These are phyloP conservation scores for Grammothele lineata DNA, from an alignment of 768 basidiomycete genomes.

Conservation along the genomic window DNA sequence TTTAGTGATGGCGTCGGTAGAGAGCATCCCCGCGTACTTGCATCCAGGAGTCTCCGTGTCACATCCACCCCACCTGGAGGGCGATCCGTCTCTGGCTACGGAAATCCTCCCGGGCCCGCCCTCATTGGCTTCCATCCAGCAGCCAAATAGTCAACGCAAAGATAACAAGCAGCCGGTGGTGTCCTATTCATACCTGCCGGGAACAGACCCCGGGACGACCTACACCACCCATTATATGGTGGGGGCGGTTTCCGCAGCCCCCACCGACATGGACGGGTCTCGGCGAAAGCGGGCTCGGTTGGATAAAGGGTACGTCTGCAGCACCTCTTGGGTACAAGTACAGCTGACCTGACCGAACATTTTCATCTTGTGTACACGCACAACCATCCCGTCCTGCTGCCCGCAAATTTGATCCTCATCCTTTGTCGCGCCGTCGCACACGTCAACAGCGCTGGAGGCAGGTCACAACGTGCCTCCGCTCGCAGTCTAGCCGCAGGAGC, in stretches of 20 bases:
- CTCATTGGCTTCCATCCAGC: slow-evolving; percentile 65
- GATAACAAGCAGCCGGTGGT: slow-evolving; percentile 75
- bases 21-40: slow-evolving; percentile 67
- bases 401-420: not conserved
- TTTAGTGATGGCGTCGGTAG: slow-evolving; percentile 63
- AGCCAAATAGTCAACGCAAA: slow-evolving; percentile 55
- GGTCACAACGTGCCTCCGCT: slow-evolving; percentile 27
- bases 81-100: slow-evolving; percentile 78
- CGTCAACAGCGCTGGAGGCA: slow-evolving; percentile 11
- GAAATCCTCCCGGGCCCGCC: slow-evolving; percentile 90
- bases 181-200: slow-evolving; percentile 74
- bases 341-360: slow-evolving; percentile 18
- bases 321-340: slow-evolving; percentile 5
- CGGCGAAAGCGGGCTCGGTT: slow-evolving; percentile 69
- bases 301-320: slow-evolving; percentile 63
- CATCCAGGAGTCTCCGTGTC: slow-evolving; percentile 66
- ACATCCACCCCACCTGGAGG: slow-evolving; percentile 79
- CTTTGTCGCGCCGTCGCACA: slow-evolving; percentile 1
- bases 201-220: slow-evolving; percentile 84
- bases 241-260: slow-evolving; percentile 40
- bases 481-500: slow-evolving; percentile 16
- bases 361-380: not conserved
- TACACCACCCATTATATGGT: slow-evolving; percentile 70
- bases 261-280: slow-evolving; percentile 59
- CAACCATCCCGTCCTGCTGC: not conserved